phyloP scores from a whole-genome alignment of 305 asterid genomes.

The Rubia balearica region DNA sequence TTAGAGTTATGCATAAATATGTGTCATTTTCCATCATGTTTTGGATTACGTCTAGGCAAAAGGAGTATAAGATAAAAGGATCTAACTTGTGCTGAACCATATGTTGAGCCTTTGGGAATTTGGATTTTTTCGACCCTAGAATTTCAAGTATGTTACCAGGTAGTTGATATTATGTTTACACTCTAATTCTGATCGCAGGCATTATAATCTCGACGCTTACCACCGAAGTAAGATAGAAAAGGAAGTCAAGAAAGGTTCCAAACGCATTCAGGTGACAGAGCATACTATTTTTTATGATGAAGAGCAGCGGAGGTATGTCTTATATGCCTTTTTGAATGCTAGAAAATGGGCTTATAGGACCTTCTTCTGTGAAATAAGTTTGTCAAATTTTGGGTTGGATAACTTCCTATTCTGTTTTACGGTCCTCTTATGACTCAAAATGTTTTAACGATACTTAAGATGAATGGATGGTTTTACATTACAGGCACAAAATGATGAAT shows the following conservation, averaged over 20 bases:
- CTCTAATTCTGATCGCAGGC: no score
- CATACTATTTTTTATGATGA: slow-evolving; percentile 85
- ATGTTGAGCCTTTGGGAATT: no score
- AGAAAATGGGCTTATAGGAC: not conserved
- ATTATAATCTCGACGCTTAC: slow-evolving; percentile 77
- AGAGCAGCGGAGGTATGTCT: slow-evolving; percentile 74
- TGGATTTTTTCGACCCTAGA: no score
- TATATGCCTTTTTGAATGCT: not conserved
- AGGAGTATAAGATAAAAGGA: no score
- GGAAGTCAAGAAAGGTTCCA: slow-evolving; percentile 56
- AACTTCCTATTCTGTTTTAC: not conserved
- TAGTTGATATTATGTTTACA: no score
- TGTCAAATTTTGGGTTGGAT: not conserved
- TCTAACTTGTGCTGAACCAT: no score
- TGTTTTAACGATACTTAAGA: not conserved
- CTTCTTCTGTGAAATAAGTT: not conserved
- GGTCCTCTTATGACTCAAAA: no score
- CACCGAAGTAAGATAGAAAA: slow-evolving; percentile 57
- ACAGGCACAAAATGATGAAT: slow-evolving; percentile 66
- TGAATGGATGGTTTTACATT: not conserved
- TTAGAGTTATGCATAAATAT: not conserved
- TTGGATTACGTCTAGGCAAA: not conserved
- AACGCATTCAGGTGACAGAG: slow-evolving; percentile 49
- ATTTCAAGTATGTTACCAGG: no score
- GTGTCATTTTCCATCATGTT: not conserved